Evolutionary conservation across 495 filamentous ascomycete genomes (phyloP), one percentile per base, ranked within the genome.

Genomic region (Sordaria brevicollis): DNA sequence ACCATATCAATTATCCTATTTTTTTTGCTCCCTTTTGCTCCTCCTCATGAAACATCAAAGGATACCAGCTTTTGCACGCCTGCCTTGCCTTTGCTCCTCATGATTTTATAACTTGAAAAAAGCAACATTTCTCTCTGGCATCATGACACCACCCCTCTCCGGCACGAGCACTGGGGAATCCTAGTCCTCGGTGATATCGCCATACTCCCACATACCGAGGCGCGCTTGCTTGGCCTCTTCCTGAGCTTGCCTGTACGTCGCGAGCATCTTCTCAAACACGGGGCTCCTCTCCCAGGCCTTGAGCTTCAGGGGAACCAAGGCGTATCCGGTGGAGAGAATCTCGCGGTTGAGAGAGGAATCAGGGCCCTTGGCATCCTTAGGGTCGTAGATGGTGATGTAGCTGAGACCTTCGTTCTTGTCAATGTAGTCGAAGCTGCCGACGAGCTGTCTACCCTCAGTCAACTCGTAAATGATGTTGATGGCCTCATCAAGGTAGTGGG

Each of bases 141-240:
- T 62, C 3, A 31, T n/a, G n/a, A n/a, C n/a, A n/a, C n/a, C 5
- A 17, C 49, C 29, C 25, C 13, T 62, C 49, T 31, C 49, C 13
- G 13, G 25, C 13, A 62, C 17, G 15, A 62, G 25, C 25, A 31
- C 49, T 13, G 25, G 33, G 25, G 33, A 13, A 62, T 17, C 5
- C 71, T 89, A 92, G 79, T 97, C 93, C 82, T 94, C 93, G 17
- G 90, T 93, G 78, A 96, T 82, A 80, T 98, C 96, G 69, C 96
- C 96, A 82, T 98, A 98, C 84, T 98, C 94, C 93, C 93, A 98
- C 84, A 97, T 94, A 8, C 96, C 96, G 68, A 87, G 84, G 69
- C 91, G 87, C 71, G 87, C 87, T 9, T 84, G 79, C 85, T 92
- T 95, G 4, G 96, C 95, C 80, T 89, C 84, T 17, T 85, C 81